Evolutionary conservation across 495 filamentous ascomycete genomes (phyloP).

Genomic region (Cetradonia linearis): DNA sequence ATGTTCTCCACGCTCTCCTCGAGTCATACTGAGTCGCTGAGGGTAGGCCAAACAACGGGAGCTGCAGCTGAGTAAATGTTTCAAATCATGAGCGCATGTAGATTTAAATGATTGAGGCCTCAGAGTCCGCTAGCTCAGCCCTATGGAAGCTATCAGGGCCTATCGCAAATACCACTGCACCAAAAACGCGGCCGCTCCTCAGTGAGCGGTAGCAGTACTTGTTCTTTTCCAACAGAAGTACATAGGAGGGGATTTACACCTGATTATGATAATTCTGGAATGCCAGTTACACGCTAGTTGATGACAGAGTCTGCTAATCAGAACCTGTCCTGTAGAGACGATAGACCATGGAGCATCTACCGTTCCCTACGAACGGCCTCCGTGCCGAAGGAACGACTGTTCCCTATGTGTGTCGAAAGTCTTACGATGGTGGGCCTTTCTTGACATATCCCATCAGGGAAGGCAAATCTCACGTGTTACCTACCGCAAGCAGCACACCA

Average conservation of each 20-base stretch:
- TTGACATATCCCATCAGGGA: constrained; percentile 6
- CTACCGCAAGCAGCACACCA: neutral
- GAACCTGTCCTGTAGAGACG: neutral
- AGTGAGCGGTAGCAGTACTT: too few relatives aligned
- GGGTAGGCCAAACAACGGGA: neutral
- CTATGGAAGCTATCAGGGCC: too few relatives aligned
- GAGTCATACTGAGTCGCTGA: neutral
- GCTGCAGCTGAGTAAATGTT: neutral
- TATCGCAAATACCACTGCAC: too few relatives aligned
- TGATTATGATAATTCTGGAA: too few relatives aligned
- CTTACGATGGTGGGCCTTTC: constrained; percentile 15
- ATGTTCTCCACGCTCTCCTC: neutral
- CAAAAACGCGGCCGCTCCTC: too few relatives aligned
- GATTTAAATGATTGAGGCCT: too few relatives aligned
- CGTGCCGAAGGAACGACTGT: neutral
- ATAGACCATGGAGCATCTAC: constrained; percentile 12
- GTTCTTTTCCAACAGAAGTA: too few relatives aligned
- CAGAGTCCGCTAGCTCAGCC: too few relatives aligned
- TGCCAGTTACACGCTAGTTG: too few relatives aligned
- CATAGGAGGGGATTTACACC: too few relatives aligned
- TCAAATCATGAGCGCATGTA: too few relatives aligned
- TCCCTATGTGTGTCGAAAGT: constrained; percentile 7
- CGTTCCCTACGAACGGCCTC: neutral
- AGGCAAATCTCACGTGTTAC: neutral
- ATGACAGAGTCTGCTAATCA: too few relatives aligned